Base-by-base conservation (phyloP, 108 stramenopile genomes). In the Nitzschia inconspicua region DNA sequence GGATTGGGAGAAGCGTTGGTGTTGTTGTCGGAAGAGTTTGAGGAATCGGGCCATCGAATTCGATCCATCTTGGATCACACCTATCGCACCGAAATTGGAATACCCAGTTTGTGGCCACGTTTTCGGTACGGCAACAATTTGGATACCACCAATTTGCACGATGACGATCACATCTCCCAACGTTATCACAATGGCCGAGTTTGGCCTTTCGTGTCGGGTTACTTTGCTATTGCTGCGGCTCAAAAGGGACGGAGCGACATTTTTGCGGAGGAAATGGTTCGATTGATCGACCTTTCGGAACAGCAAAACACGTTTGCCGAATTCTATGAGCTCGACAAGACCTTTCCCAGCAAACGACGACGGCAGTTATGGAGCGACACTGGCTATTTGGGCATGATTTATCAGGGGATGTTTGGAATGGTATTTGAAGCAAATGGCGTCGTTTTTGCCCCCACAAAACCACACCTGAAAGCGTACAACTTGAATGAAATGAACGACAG, bases 131-230 rank as follows among this genome's bases (percentile, higher is more conserved):
- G 34, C 11, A 8, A 8, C 4, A 2, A 13, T 9, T 13, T 4
- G 28, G n/a, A 0, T 25, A 18, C n/a, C 16, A 54, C 53, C n/a
- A n/a, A n/a, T n/a, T n/a, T n/a, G n/a, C 6, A 40, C 34, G 20
- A 25, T 18, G 9, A 16, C 24, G 34, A 40, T 26, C 30, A 57
- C 44, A 49, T 57, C 18, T 27, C 67, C 4, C 29, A 46, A 19
- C 35, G 40, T 27, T 66, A 76, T 47, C 65, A 76, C 54, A 76
- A 76, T 53, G 68, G 74, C n/a, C 53, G 63, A 22, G 30, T 74
- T 11, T 74, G 73, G 73, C 73, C 73, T 11, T 74, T 75, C 42
- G 68, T 75, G 2, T 67, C 68, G 20, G 68, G 74, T 7, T 75
- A 75, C 36, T 75, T 43, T 44, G 74, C 74, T 2, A 58, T 70